Percentiles rank a stretch among this genome's conserved stretches.
Conservation (phyloP, 129 eudicot genomes). For the Flaveria trinervia region DNA sequence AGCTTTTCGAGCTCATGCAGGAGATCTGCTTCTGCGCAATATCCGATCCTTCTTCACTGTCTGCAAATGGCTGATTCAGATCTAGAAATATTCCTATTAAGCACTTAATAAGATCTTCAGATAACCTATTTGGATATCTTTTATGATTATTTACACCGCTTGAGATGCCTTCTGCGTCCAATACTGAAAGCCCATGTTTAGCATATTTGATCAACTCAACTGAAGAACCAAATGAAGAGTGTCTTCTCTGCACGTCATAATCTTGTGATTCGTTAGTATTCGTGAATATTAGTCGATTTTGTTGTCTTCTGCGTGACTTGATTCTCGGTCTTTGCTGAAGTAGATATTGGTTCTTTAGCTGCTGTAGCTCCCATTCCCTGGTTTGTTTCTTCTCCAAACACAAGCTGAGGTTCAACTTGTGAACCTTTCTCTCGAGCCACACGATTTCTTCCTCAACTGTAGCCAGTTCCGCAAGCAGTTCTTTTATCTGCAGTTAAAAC, state of each 20-base stretch:
- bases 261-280: slow-evolving; percentile 36
- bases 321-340: slow-evolving; percentile 41
- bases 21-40: slow-evolving; percentile 45
- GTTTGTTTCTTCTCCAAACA: slow-evolving; percentile 58
- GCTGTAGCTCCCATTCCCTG: slow-evolving; percentile 45
- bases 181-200: slow-evolving; percentile 14
- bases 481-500: slow-evolving; percentile 49
- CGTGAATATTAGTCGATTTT: slow-evolving; percentile 31
- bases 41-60: slow-evolving; percentile 49
- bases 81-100: slow-evolving; percentile 64
- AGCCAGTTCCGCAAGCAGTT: slow-evolving; percentile 68
- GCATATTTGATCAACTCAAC: slow-evolving; percentile 37
- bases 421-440: slow-evolving; percentile 60
- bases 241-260: slow-evolving; percentile 42
- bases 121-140: slow-evolving; percentile 70
- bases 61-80: slow-evolving; percentile 48
- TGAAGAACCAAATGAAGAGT: slow-evolving; percentile 44
- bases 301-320: slow-evolving; percentile 36
- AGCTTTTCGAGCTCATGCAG: slow-evolving; percentile 69
- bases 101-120: slow-evolving; percentile 75
- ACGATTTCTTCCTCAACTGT: slow-evolving; percentile 74
- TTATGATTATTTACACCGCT: slow-evolving; percentile 28
- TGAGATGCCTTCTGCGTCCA: slow-evolving; percentile 37
- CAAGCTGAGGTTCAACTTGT: slow-evolving; percentile 50
- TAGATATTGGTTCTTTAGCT: slow-evolving; percentile 40